Conservation (phyloP, 345 rosid species). For the Eucalyptus globulus region DNA sequence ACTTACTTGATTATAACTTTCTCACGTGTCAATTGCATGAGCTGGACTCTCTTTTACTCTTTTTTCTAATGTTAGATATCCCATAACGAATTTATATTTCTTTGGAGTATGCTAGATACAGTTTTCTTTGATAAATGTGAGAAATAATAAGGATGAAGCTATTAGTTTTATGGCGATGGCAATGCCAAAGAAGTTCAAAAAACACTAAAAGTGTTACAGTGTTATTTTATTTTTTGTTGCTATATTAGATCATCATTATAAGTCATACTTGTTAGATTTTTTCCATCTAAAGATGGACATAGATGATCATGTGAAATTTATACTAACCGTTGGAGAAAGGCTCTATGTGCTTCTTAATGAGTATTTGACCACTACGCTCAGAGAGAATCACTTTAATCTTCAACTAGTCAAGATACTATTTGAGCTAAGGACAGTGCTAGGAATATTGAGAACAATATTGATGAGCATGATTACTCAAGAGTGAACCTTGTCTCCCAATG, state of each 20-base stretch:
- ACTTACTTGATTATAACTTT: neutral
- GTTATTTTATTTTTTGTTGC: no score
- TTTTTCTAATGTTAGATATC: neutral
- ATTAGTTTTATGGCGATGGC: no score
- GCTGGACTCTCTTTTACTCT: neutral
- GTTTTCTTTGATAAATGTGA: no score
- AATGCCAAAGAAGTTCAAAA: no score
- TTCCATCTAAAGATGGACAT: no score
- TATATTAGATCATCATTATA: no score
- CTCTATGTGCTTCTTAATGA: no score
- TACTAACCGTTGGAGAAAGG: accelerated
- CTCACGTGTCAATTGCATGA: neutral
- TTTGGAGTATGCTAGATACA: no score
- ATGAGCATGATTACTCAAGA: neutral
- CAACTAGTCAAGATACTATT: neutral
- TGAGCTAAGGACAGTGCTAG: accelerated
- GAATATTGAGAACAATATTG: neutral
- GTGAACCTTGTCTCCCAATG: neutral
- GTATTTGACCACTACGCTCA: neutral
- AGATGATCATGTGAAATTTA: no score
- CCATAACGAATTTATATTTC: neutral
- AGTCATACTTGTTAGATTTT: no score
- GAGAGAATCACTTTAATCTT: neutral
- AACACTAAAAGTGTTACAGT: no score
- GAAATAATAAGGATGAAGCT: no score